phyloP scores from a whole-genome alignment of 1,139 yeast species.

The Meyerozyma sp. region DNA sequence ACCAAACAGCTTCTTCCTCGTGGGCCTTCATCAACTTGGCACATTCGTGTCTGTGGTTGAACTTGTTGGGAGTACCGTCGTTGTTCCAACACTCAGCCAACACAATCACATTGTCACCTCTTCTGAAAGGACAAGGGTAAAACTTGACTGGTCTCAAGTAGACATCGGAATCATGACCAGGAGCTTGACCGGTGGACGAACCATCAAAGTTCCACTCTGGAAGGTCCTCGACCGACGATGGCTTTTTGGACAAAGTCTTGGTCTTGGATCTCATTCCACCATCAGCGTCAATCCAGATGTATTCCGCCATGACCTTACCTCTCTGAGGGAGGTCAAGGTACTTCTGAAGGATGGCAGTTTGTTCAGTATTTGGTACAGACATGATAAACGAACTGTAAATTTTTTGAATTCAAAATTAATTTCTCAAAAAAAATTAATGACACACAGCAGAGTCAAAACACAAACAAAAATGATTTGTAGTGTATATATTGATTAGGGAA shows the following conservation, averaged over 20 bases:
- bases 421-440: not conserved
- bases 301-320: conserved; percentile 89
- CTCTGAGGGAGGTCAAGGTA: conserved; percentile 80
- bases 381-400: conserved; percentile 4
- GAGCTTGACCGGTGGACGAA: conserved; percentile 97
- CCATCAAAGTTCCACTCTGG: conserved; percentile 99
- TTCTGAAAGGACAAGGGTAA: conserved; percentile 96
- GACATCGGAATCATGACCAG: conserved; percentile 94
- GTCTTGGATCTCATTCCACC: conserved; percentile 94
- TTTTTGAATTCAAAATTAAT: not conserved
- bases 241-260: conserved; percentile 70
- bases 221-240: conserved; percentile 72
- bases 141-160: conserved; percentile 90
- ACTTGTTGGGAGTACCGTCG: conserved; percentile 98
- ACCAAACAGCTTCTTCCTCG: conserved; percentile 83
- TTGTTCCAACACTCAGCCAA: conserved; percentile 96
- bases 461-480: not conserved
- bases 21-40: conserved; percentile 95
- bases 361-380: conserved; percentile 48
- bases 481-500: not conserved
- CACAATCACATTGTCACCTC: conserved; percentile 94
- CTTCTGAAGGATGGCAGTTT: conserved; percentile 73
- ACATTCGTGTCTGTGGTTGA: conserved; percentile 97
- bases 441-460: conserved; percentile 1
- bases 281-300: conserved; percentile 95